Evolutionary conservation across 2,329 filamentous ascomycete species (phyloP).

Genomic region (Hirsutella rhossiliensis): DNA sequence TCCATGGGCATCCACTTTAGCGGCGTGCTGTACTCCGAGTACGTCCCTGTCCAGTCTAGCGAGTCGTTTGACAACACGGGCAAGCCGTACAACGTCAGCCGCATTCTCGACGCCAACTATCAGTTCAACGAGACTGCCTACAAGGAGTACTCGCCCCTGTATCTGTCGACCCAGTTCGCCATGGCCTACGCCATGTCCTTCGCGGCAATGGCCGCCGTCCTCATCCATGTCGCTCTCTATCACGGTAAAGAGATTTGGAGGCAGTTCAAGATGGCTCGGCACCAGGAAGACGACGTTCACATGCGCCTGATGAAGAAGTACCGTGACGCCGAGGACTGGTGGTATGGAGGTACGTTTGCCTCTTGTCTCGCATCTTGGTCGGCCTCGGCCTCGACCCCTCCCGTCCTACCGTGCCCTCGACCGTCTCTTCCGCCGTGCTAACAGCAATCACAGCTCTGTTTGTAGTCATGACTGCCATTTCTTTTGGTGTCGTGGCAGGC

Average conservation of each 20-base stretch:
- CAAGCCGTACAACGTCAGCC: slow-evolving; percentile 42
- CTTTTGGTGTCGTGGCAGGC: slow-evolving; percentile 39
- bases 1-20: slow-evolving; percentile 48
- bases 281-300: slow-evolving; percentile 46
- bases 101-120: slow-evolving; percentile 42
- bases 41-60: slow-evolving; percentile 48
- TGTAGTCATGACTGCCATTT: slow-evolving; percentile 38
- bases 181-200: slow-evolving; percentile 52
- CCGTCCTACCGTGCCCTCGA: background rate
- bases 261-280: slow-evolving; percentile 41
- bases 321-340: slow-evolving; percentile 46
- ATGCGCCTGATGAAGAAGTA: slow-evolving; percentile 53
- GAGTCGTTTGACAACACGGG: slow-evolving; percentile 55
- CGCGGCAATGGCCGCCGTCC: slow-evolving; percentile 50
- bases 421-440: background rate
- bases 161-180: slow-evolving; percentile 49
- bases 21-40: slow-evolving; percentile 44
- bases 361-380: slow-evolving; percentile 9
- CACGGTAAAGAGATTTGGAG: slow-evolving; percentile 42
- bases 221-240: slow-evolving; percentile 43
- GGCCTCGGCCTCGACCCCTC: background rate
- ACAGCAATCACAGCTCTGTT: slow-evolving; percentile 26
- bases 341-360: slow-evolving; percentile 40
- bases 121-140: slow-evolving; percentile 51
- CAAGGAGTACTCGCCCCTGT: slow-evolving; percentile 52